phyloP scores from a whole-genome alignment of 768 basidiomycete genomes.

The Mycena galopus region DNA sequence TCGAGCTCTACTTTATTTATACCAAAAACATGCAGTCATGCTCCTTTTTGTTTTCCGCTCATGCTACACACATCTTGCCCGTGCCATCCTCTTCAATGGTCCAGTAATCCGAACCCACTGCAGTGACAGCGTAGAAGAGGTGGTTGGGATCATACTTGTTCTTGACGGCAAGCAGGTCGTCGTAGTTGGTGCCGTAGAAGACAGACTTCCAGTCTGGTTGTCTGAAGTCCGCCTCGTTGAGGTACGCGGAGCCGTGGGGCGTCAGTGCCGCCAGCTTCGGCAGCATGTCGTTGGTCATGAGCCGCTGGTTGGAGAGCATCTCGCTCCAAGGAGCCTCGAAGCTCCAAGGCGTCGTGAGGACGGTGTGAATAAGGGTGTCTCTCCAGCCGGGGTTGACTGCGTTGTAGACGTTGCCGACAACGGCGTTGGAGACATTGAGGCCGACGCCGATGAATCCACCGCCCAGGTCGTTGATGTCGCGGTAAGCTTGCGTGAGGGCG shows the following conservation, averaged over 20 bases:
- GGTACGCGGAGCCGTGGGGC: conserved; percentile 3
- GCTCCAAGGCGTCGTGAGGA: conserved; percentile 4
- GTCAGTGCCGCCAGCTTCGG: conserved; percentile 1
- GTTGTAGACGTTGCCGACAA: conserved; percentile 14
- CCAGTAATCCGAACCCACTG: conserved; percentile 18
- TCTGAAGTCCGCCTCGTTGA: conserved; percentile 13
- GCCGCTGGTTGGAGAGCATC: conserved; percentile 4
- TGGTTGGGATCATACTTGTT: conserved; percentile 9
- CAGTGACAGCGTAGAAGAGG: conserved; percentile 9
- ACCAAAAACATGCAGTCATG: conserved; percentile 9
- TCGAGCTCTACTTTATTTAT: not conserved
- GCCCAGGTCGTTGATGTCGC: conserved; percentile 17
- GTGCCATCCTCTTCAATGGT: conserved; percentile 5
- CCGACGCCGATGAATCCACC: conserved; percentile 11
- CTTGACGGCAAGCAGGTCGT: conserved; percentile 18
- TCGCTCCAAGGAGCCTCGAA: conserved; percentile 16
- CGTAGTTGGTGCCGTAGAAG: conserved; percentile 21
- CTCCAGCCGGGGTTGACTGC: conserved; percentile 16
- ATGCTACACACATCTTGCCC: conserved; percentile 20
- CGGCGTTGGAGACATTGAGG: conserved; percentile 6
- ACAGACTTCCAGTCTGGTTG: conserved; percentile 16
- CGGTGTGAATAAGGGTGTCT: conserved; percentile 4
- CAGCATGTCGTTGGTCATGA: not conserved
- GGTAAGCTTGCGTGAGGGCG: conserved; percentile 19
- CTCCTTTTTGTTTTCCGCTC: conserved; percentile 9